Evolutionary conservation across 352 stramenopile species (phyloP), one percentile per base, ranked within the genome.

Genomic region (Phytophthora boehmeriae): DNA sequence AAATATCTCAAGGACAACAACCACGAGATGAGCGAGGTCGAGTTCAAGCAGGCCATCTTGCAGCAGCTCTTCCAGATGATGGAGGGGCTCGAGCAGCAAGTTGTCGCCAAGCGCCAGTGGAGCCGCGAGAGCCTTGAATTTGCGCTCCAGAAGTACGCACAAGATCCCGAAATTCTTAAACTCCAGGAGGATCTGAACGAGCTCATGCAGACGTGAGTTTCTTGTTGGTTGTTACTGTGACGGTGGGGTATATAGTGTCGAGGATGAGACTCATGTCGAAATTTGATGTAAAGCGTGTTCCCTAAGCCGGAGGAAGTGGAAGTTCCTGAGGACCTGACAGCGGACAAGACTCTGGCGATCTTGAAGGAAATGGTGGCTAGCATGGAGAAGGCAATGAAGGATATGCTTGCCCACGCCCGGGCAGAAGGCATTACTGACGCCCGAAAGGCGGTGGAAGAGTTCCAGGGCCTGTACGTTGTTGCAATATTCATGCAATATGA

Each of bases 361-460:
- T 60, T 95, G 44, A 59, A 73, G 19, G 53, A 76, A 50, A 77
- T 95, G 43, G 78, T 91, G 36, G 76, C 79, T 50, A 80, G 73
- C 30, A 93, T 93, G 82, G 83, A 91, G 63, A 75, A 75, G 46
- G 86, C 86, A n/a, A 90, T 93, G 81, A 56, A 60, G 22, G 84
- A 92, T 39, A 91, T 89, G 77, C 75, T 95, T 52, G 54, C 60
- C 5, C 81, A 95, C 44, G 86, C 86, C 17, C 71, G 76, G 38
- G 59, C 67, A 32, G 83, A 93, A 27, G 86, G 86, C 16, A 92
- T 95, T 47, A 89, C 75, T 41, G 81, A 95, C 57, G 71, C 68
- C 1, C 49, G 54, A 41, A 80, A 86, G 46, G 84, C 83, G 17
- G 88, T 93, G 81, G 74, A 90, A 35, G 84, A 91, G 50, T 93